Evolutionary conservation across 768 basidiomycete species (phyloP).

Genomic region (Russula dissimulans): DNA sequence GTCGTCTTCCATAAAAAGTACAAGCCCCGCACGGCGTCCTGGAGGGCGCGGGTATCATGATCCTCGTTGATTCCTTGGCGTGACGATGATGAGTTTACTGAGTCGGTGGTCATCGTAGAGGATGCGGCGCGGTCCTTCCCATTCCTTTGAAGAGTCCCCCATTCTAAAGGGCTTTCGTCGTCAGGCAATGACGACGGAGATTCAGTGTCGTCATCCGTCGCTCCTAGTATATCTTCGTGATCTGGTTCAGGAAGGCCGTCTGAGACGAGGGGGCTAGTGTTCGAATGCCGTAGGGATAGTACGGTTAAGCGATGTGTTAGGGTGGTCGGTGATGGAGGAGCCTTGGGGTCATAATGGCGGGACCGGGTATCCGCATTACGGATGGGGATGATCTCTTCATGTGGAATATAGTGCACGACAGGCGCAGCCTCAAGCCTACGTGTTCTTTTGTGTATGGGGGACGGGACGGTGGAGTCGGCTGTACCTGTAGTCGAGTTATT

Average conservation of each 20-base stretch:
- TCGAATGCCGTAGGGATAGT: slow-evolving; percentile 22
- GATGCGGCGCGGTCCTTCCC: not conserved
- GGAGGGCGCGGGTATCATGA: not conserved
- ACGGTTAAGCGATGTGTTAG: slow-evolving; percentile 24
- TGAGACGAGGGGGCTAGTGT: not conserved
- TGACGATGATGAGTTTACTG: not conserved
- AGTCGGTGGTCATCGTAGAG: not conserved
- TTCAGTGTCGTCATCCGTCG: slow-evolving; percentile 12
- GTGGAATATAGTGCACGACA: not conserved
- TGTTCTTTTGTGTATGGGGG: slow-evolving; percentile 31
- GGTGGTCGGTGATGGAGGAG: slow-evolving; percentile 26
- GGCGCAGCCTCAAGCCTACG: slow-evolving; percentile 24
- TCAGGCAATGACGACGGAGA: not conserved
- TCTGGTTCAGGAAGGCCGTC: not conserved
- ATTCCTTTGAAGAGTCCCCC: not conserved
- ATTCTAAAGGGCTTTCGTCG: not conserved
- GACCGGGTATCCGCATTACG: slow-evolving; percentile 16
- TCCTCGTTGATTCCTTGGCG: not conserved
- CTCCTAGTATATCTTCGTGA: not conserved
- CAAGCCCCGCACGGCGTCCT: slow-evolving; percentile 10
- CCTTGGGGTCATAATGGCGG: slow-evolving; percentile 20
- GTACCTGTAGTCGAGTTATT: slow-evolving; percentile 37
- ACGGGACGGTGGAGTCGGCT: slow-evolving; percentile 60
- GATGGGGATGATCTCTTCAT: slow-evolving; percentile 22
- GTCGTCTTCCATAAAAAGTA: slow-evolving; percentile 11